These are phyloP conservation scores for Bipolaris bicolor DNA, from an alignment of 2,329 filamentous ascomycete species.

Conservation along the genomic window DNA sequence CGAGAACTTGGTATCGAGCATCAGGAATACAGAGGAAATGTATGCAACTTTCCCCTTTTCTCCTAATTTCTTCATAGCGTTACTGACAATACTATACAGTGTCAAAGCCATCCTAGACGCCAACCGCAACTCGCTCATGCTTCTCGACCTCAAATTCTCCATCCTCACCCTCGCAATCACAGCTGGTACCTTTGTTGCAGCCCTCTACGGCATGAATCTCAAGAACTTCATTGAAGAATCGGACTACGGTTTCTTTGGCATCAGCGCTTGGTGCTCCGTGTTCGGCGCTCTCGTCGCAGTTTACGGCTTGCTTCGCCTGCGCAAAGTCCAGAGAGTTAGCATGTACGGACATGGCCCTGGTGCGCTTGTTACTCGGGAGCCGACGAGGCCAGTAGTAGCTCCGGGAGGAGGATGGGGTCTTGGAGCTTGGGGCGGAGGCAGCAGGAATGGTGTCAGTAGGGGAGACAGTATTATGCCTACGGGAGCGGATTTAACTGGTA, in stretches of 20 bases:
- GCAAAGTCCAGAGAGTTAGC: slow-evolving; percentile 83
- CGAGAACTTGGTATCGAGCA: slow-evolving; percentile 89
- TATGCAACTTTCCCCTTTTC: slow-evolving; percentile 56
- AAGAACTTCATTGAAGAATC: slow-evolving; percentile 99
- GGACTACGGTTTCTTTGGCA: slow-evolving; percentile 79
- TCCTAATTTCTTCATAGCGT: slow-evolving; percentile 5
- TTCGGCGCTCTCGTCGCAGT: slow-evolving; percentile 79
- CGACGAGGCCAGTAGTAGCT: slow-evolving; percentile 6
- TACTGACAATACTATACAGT: slow-evolving; percentile 54
- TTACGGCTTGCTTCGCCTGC: slow-evolving; percentile 83
- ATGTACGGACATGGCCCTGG: slow-evolving; percentile 69
- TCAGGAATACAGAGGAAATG: slow-evolving; percentile 98
- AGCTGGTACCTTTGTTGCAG: slow-evolving; percentile 91
- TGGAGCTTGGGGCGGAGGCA: slow-evolving; percentile 39
- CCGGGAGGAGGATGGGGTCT: slow-evolving; percentile 32
- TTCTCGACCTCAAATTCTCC: slow-evolving; percentile 94
- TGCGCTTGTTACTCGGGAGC: slow-evolving; percentile 24
- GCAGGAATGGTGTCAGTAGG: slow-evolving; percentile 30
- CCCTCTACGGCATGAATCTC: slow-evolving; percentile 99
- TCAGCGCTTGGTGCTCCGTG: slow-evolving; percentile 72
- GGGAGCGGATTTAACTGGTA: slow-evolving; percentile 23
- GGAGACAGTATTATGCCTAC: slow-evolving; percentile 21
- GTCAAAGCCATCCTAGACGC: slow-evolving; percentile 97
- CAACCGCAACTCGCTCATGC: slow-evolving; percentile 97
- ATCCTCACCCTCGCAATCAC: slow-evolving; percentile 94